These are phyloP conservation scores for Solanum pimpinellifolium DNA, from an alignment of 257 asterid species.

Conservation along the genomic window DNA sequence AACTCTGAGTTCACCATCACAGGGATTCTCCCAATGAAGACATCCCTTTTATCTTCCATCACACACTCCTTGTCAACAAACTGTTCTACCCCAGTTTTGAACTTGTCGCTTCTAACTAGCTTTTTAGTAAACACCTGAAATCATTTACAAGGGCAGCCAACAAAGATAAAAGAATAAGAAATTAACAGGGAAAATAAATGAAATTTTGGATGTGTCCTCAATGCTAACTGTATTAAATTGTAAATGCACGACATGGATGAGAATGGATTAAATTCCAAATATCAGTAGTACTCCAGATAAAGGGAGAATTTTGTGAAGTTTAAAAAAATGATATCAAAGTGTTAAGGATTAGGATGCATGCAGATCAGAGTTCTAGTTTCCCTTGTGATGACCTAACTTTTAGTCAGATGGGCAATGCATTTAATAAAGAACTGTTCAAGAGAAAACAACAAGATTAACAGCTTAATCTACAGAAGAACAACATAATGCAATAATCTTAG, in stretches of 20 bases:
- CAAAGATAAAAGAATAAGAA: background rate
- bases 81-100: constrained; percentile 56
- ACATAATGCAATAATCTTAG: background rate
- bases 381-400: background rate
- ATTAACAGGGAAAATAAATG: background rate
- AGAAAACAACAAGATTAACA: background rate
- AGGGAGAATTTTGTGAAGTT: background rate
- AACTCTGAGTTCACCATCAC: constrained; percentile 81
- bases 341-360: background rate
- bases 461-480: background rate
- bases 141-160: background rate
- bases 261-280: background rate
- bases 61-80: constrained; percentile 32
- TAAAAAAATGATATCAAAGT: background rate
- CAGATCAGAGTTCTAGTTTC: background rate
- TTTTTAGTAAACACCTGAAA: constrained; percentile 62
- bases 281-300: background rate
- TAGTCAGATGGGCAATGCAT: background rate
- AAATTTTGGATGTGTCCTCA: background rate
- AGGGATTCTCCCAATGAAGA: constrained; percentile 67
- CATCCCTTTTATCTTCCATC: constrained; percentile 21
- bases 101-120: constrained; percentile 58
- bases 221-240: background rate
- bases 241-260: background rate
- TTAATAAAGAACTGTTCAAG: background rate